A percentile compares a stretch with the other conserved stretches of the same genome.
Conservation (phyloP, 257 asterid genomes). For the Solanum sejunctum region DNA sequence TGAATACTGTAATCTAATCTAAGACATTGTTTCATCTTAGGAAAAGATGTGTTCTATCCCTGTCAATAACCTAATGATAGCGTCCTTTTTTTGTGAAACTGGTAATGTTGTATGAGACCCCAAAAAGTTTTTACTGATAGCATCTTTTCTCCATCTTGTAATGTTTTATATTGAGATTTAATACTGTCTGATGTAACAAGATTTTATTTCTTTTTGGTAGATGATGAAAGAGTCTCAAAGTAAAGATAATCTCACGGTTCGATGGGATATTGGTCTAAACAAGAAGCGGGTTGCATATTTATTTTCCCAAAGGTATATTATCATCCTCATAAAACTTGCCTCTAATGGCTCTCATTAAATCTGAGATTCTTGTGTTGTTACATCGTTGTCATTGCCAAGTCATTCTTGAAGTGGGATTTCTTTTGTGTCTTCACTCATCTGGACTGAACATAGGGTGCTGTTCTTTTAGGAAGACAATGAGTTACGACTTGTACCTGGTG, state of each 20-base stretch:
- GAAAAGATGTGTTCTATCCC: not conserved
- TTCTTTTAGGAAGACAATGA: conserved; percentile 91
- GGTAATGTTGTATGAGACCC: not conserved
- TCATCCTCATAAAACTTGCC: not conserved
- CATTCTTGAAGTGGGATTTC: not conserved
- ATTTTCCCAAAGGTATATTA: conserved; percentile 79
- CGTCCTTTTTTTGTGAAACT: not conserved
- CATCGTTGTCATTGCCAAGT: not conserved
- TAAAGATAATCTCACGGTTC: conserved; percentile 79
- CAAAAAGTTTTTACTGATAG: not conserved
- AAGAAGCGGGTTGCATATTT: conserved; percentile 91
- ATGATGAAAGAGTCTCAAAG: conserved; percentile 99
- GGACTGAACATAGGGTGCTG: conserved; percentile 1
- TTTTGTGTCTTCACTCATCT: not conserved
- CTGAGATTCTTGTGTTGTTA: not conserved
- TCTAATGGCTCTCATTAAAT: not conserved
- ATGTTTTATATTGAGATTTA: not conserved
- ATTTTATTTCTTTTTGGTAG: conserved; percentile 23
- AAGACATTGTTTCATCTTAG: not conserved
- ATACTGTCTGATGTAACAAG: not conserved
- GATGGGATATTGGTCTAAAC: conserved; percentile 98
- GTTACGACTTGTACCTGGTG: conserved; percentile 98
- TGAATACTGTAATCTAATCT: not conserved
- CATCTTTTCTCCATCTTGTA: not conserved
- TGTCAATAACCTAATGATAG: not conserved